Base-by-base conservation (phyloP, 2,329 filamentous ascomycete species). In the Tolypocladium guangdongense region DNA sequence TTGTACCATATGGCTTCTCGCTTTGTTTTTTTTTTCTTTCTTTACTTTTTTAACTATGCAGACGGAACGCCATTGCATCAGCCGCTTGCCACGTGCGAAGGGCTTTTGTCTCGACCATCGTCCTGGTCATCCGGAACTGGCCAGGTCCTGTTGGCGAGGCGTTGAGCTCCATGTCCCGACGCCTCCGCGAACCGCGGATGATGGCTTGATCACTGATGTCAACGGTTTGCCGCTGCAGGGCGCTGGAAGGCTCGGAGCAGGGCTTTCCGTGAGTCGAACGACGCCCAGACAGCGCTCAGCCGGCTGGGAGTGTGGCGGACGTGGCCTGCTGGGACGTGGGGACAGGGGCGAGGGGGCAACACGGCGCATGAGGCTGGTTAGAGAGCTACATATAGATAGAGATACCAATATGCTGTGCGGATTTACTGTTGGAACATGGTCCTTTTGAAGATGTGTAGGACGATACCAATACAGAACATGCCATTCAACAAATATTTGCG, bases 1-100 rank as follows among this genome's bases (percentile, higher is more conserved):
- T 20, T 51, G 49, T 51, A 51, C 37, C 36, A 51, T 51, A 43
- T 14, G 49, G 27, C 10, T 49, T 48, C 50, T 48, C n/a, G 41
- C 49, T 27, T 24, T 20, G 24, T 52, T 38, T 46, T 54, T 46
- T 54, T 20, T 36, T 50, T 39, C 55, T 56, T 50, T 52, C 52
- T 52, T 55, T 45, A 30, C 7, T 14, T 38, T 32, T 48, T 27
- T 24, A 38, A n/a, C 11, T 27, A n/a, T 24, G n/a, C 30, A 16
- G n/a, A 14, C 6, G 18, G 41, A 45, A 45, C 20, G 20, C 47
- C 27, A 2, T 46, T 46, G 43, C 43, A 20, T 18, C 16, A 32
- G 27, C 20, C 27, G 27, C 27, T 32, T 32, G 30, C 16, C 27
- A 20, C 27, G 8, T 32, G 18, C 43, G 12, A 32, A 46, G 16